phyloP scores from a whole-genome alignment of 257 asterid genomes.

The Przewalskia tangutica region DNA sequence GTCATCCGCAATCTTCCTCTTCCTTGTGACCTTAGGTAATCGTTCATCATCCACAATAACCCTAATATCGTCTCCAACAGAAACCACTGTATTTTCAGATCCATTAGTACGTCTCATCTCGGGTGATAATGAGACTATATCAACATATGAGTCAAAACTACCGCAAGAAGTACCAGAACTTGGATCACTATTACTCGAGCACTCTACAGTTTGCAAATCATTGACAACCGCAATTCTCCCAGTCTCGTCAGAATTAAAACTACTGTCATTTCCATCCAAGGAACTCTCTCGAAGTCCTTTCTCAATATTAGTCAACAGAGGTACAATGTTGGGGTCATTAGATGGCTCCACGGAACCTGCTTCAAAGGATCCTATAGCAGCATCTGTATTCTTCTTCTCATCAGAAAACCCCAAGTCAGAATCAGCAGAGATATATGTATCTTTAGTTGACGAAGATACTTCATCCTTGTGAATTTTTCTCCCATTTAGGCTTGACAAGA shows the following conservation, averaged over 20 bases:
- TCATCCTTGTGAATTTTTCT: conserved; percentile 11
- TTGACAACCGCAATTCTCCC: conserved; percentile 11
- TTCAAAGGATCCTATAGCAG: conserved; percentile 18
- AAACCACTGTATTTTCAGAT: conserved; percentile 11
- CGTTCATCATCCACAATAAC: conserved; percentile 6
- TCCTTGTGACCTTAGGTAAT: conserved; percentile 23
- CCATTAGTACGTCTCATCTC: conserved; percentile 12
- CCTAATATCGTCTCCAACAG: conserved; percentile 7
- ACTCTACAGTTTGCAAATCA: conserved; percentile 11
- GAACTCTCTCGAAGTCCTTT: neutral
- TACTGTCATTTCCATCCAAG: conserved; percentile 4
- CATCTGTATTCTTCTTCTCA: conserved; percentile 15
- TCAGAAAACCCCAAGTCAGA: conserved; percentile 16
- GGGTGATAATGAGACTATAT: conserved; percentile 12
- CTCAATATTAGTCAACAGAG: conserved; percentile 3
- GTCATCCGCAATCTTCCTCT: conserved; percentile 35
- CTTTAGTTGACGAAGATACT: conserved; percentile 3
- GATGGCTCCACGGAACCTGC: conserved; percentile 17
- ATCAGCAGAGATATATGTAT: conserved; percentile 18
- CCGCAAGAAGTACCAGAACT: conserved; percentile 12
- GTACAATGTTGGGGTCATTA: conserved; percentile 5
- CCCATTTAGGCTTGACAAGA: conserved; percentile 20
- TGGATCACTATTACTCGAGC: conserved; percentile 12
- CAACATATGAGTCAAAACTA: conserved; percentile 8
- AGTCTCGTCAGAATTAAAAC: conserved; percentile 11